Evolutionary conservation across 768 basidiomycete species (phyloP).

Genomic region (Lactarius sp.): DNA sequence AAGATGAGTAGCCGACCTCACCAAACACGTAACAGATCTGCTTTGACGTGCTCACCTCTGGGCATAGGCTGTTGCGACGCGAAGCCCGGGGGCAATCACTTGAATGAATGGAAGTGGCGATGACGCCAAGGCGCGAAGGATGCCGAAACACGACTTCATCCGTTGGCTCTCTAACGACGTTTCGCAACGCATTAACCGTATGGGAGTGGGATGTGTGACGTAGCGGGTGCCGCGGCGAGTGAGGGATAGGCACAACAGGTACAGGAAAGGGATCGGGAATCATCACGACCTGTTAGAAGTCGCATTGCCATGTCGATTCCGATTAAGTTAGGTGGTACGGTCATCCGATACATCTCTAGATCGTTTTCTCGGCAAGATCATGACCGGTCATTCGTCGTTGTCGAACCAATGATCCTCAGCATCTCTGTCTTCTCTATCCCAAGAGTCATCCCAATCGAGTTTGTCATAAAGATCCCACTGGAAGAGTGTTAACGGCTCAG

Average conservation of each 20-base stretch:
- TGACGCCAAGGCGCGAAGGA: background rate
- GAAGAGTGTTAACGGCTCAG: background rate
- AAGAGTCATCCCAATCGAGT: slow-evolving; percentile 71
- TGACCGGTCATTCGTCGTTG: slow-evolving; percentile 43
- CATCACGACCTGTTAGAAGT: background rate
- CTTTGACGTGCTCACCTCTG: background rate
- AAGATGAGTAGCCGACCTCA: too few relatives aligned
- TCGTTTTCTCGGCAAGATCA: background rate
- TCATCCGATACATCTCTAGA: too few relatives aligned
- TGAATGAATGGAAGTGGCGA: background rate
- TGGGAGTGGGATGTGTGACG: background rate
- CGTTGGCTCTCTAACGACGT: background rate
- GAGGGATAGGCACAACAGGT: background rate
- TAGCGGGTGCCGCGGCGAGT: background rate
- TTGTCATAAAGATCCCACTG: slow-evolving; percentile 66
- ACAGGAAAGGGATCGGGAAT: background rate
- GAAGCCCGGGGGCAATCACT: background rate
- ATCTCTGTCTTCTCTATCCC: slow-evolving; percentile 58
- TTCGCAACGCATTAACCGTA: background rate
- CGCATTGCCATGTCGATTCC: slow-evolving; percentile 7
- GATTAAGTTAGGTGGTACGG: background rate
- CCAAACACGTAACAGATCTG: too few relatives aligned
- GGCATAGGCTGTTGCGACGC: background rate
- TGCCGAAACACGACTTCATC: background rate
- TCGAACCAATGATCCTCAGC: slow-evolving; percentile 73